phyloP scores from a whole-genome alignment of 495 filamentous ascomycete genomes.

The Penicillium herquei region DNA sequence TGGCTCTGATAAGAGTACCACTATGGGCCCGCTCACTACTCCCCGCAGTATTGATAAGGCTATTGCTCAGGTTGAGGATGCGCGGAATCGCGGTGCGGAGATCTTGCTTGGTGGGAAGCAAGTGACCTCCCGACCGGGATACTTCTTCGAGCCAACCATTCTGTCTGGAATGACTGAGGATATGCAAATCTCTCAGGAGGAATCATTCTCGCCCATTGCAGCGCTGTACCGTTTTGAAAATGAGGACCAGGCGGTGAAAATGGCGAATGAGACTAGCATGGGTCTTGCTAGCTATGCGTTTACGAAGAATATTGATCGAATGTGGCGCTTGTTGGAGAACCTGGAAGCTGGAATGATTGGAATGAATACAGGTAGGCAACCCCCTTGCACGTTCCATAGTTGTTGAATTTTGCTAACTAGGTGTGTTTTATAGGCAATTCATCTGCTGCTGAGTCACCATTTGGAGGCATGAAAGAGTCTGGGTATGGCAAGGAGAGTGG shows the following conservation, averaged over 20 bases:
- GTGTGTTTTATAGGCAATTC: slow-evolving; percentile 44
- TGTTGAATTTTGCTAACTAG: not conserved
- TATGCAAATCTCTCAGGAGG: slow-evolving; percentile 66
- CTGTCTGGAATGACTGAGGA: slow-evolving; percentile 58
- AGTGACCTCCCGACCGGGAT: slow-evolving; percentile 48
- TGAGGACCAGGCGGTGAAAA: slow-evolving; percentile 63
- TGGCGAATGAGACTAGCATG: slow-evolving; percentile 68
- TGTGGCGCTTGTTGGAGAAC: slow-evolving; percentile 71
- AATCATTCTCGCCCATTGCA: slow-evolving; percentile 68
- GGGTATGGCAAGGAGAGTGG: slow-evolving; percentile 77
- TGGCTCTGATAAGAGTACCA: slow-evolving; percentile 55
- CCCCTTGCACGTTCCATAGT: not conserved
- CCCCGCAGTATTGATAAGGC: slow-evolving; percentile 63
- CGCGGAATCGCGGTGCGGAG: slow-evolving; percentile 56
- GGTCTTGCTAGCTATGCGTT: slow-evolving; percentile 71
- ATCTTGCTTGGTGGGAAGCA: slow-evolving; percentile 58
- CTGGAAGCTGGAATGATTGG: slow-evolving; percentile 78
- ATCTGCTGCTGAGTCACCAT: slow-evolving; percentile 68
- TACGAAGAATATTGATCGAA: slow-evolving; percentile 69
- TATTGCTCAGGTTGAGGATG: slow-evolving; percentile 60
- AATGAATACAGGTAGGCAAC: slow-evolving; percentile 57
- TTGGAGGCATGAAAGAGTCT: slow-evolving; percentile 74
- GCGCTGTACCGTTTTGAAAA: slow-evolving; percentile 69
- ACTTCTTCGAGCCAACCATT: slow-evolving; percentile 74
- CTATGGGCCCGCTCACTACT: slow-evolving; percentile 69